Conservation (phyloP, 2,329 filamentous ascomycete genomes). For the Sporothrix euskadiensis region DNA sequence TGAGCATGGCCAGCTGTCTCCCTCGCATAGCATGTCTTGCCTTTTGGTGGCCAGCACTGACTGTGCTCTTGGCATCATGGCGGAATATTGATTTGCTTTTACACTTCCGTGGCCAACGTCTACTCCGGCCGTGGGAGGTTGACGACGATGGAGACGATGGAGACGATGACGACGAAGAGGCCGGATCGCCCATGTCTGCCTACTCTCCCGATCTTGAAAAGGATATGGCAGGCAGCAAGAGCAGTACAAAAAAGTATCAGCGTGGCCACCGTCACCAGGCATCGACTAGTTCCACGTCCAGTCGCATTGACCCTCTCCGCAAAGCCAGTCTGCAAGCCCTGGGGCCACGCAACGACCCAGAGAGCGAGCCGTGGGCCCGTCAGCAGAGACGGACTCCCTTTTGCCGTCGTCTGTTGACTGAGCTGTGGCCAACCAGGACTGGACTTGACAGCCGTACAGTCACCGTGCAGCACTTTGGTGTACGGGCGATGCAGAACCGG, state of each 20-base stretch:
- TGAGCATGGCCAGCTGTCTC: neutral
- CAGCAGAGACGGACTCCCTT: slow-evolving; percentile 37
- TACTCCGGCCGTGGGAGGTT: slow-evolving; percentile 45
- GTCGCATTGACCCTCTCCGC: slow-evolving; percentile 34
- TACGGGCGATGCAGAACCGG: slow-evolving; percentile 41
- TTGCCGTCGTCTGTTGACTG: slow-evolving; percentile 37
- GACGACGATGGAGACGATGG: slow-evolving; percentile 26
- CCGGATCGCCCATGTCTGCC: neutral
- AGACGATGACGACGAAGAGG: slow-evolving; percentile 29
- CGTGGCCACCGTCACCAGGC: slow-evolving; percentile 27
- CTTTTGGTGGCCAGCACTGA: slow-evolving; percentile 43
- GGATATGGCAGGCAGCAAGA: neutral
- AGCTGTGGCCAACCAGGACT: slow-evolving; percentile 28
- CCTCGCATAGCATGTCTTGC: slow-evolving; percentile 38
- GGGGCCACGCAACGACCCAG: slow-evolving; percentile 41
- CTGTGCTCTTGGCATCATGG: slow-evolving; percentile 40
- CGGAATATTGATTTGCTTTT: slow-evolving; percentile 44
- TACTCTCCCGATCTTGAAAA: slow-evolving; percentile 25
- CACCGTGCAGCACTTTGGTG: slow-evolving; percentile 38
- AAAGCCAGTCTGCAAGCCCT: slow-evolving; percentile 40
- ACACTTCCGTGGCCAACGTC: slow-evolving; percentile 39
- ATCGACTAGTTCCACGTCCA: slow-evolving; percentile 20
- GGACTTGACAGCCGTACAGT: slow-evolving; percentile 24
- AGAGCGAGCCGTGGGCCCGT: slow-evolving; percentile 39
- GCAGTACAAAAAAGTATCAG: neutral